Evolutionary conservation across 2,329 filamentous ascomycete species (phyloP), one percentile per base, ranked within the genome.

Genomic region (Diaporthe sp.): DNA sequence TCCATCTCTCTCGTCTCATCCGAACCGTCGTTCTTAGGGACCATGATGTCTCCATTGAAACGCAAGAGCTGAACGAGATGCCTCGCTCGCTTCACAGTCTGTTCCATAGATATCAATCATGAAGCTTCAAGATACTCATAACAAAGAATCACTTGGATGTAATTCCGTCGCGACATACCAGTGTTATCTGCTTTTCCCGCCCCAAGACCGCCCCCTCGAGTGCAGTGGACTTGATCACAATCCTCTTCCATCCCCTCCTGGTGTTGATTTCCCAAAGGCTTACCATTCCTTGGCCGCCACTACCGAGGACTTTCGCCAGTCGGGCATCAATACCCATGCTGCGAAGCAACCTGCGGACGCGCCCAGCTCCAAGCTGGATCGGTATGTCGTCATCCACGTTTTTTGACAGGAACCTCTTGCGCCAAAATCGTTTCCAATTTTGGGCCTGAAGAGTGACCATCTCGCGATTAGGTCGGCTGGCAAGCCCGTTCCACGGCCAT

Each of bases 181-280:
- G 30, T 47, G 59, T 47, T 47, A 10, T 32, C 25, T 10, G 19
- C 27, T 65, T 65, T 6, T 65, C 59, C 4, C 39, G 25, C 59
- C 35, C 17, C 59, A 65, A 32, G 27, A 65, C 39, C 7, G 25
- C 39, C 4, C 59, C 59, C 27, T 32, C 39, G 12, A 47, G 12
- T 15, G 42, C 59, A n/a, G 39, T 65, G 32, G 59, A 65, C 39
- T 65, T 65, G 42, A 65, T 65, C 17, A 65, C 59, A n/a, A 65
- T 39, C 12, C 59, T 65, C 42, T n/a, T 47, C 59, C 59, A 65
- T 47, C 17, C 27, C 19, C 39, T 44, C 39, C 39, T 65, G 39
- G 30, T 65, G 27, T 65, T n/a, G 19, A 65, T 47, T 13, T 65
- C 39, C 59, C 59, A 65, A 10, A 65, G 59, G 25, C 59, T 65